Base-by-base conservation (phyloP, 495 filamentous ascomycete species). In the Talaromyces stipitatus region DNA sequence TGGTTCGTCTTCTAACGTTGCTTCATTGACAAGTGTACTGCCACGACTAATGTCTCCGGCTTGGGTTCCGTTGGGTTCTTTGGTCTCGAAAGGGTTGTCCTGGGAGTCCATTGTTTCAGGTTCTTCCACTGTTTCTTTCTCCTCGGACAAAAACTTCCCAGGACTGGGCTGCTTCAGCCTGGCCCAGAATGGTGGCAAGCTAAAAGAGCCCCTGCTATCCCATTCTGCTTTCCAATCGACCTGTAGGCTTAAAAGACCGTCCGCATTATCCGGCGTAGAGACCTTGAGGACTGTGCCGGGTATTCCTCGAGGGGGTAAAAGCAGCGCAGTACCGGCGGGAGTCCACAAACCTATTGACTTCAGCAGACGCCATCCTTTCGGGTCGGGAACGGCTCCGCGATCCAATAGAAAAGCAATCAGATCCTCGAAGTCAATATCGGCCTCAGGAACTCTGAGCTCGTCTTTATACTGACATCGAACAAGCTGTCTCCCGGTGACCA, bases 391-490 rank as follows among this genome's bases (percentile, higher is more conserved):
- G 0, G 82, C 84, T 1, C 85, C 85, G 2, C 85, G 66, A 64
- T 87, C 84, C 7, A 87, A 66, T 36, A 87, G 65, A 61, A 85
- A 86, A 14, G 70, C 76, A 2, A 87, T 62, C 4, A 87, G 72
- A 59, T 82, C 76, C 43, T 84, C 81, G 58, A 86, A 85, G 20
- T 77, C 77, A 50, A 86, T 74, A 57, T 87, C 83, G 16, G 85
- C 85, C 62, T 87, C 84, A 2, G 83, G 83, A 58, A 84, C 78
- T 18, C 78, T 68, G 45, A 88, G 68, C 65, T 88, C 82, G 55
- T 87, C 84, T 46, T 79, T 78, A 54, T 85, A 87, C 63, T 85
- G 81, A 36, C 85, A 64, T 24, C 83, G 70, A 64, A 85, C 83
- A 20, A 78, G 78, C 60, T 79, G 81, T 33, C 78, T 66, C 4